Percentiles rank a stretch among this genome's conserved stretches.
These are phyloP conservation scores for Suillus sp. DNA, from an alignment of 768 basidiomycete genomes.

Conservation along the genomic window DNA sequence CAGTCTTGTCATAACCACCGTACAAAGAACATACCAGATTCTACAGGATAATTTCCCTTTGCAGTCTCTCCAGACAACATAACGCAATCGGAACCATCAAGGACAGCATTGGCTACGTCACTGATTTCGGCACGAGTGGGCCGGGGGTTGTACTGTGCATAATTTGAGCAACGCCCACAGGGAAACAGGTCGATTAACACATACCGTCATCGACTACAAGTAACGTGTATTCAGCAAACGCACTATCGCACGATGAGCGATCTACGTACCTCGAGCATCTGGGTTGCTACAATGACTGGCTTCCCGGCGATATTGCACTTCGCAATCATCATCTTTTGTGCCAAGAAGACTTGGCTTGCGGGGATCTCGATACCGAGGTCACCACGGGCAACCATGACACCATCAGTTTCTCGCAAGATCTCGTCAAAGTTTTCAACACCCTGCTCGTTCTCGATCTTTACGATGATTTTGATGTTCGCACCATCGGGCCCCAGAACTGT, in stretches of 20 bases:
- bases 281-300: conserved; percentile 97
- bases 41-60: conserved; percentile 94
- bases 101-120: conserved; percentile 98
- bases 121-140: conserved; percentile 99
- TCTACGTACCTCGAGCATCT: conserved; percentile 89
- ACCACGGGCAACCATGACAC: conserved; percentile 99
- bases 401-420: conserved; percentile 91
- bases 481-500: conserved; percentile 93
- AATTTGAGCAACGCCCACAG: conserved; percentile 18
- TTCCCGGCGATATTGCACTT: conserved; percentile 99
- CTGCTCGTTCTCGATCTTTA: conserved; percentile 99
- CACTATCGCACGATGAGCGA: neutral
- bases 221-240: neutral
- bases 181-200: conserved; percentile 13
- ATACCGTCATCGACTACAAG: conserved; percentile 89
- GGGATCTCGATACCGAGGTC: conserved; percentile 99
- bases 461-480: conserved; percentile 96
- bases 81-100: conserved; percentile 98
- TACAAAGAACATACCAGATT: conserved; percentile 64
- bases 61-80: conserved; percentile 99
- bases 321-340: conserved; percentile 99
- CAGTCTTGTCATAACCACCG: conserved; percentile 11
- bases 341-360: conserved; percentile 98
- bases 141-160: conserved; percentile 85
- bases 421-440: conserved; percentile 99